These are phyloP conservation scores for Pisolithus microcarpus DNA, from an alignment of 768 basidiomycete species.

Conservation along the genomic window DNA sequence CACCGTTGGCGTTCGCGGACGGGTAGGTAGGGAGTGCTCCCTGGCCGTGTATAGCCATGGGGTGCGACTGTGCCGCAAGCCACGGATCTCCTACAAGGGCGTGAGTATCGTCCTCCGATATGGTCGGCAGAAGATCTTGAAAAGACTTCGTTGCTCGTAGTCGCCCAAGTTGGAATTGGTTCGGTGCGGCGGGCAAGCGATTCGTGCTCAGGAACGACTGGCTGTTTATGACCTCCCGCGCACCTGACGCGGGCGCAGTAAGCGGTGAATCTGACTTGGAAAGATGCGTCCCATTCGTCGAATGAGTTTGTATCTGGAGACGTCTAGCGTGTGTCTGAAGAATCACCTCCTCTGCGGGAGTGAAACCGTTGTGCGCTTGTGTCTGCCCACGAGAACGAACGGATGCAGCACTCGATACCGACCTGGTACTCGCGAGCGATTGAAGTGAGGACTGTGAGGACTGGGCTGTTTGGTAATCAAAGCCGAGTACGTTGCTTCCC, in stretches of 20 bases:
- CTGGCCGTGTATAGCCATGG: not conserved
- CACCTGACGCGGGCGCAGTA: not conserved
- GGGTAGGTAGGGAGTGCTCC: not conserved
- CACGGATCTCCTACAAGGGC: slow-evolving; percentile 11
- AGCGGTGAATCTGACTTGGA: not conserved
- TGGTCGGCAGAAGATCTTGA: slow-evolving; percentile 18
- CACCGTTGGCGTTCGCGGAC: not conserved
- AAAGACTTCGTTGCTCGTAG: slow-evolving; percentile 6
- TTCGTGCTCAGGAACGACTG: not conserved
- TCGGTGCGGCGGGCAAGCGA: not conserved
- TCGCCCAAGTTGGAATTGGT: not conserved
- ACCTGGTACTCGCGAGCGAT: slow-evolving; percentile 15
- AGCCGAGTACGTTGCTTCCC: slow-evolving; percentile 9
- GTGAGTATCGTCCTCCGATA: slow-evolving; percentile 34
- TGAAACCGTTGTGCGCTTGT: slow-evolving; percentile 50
- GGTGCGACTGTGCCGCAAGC: slow-evolving; percentile 3
- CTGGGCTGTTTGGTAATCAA: slow-evolving; percentile 12
- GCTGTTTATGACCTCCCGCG: slow-evolving; percentile 2
- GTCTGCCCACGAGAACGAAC: slow-evolving; percentile 18
- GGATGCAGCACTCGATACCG: slow-evolving; percentile 5
- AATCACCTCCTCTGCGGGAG: slow-evolving; percentile 61
- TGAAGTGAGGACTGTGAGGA: slow-evolving; percentile 17
- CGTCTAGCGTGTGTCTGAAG: slow-evolving; percentile 44
- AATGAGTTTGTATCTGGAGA: slow-evolving; percentile 14
- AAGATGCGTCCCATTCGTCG: slow-evolving; percentile 1